Base-by-base conservation (phyloP, 2,329 filamentous ascomycete species). In the Colletotrichum sojae region DNA sequence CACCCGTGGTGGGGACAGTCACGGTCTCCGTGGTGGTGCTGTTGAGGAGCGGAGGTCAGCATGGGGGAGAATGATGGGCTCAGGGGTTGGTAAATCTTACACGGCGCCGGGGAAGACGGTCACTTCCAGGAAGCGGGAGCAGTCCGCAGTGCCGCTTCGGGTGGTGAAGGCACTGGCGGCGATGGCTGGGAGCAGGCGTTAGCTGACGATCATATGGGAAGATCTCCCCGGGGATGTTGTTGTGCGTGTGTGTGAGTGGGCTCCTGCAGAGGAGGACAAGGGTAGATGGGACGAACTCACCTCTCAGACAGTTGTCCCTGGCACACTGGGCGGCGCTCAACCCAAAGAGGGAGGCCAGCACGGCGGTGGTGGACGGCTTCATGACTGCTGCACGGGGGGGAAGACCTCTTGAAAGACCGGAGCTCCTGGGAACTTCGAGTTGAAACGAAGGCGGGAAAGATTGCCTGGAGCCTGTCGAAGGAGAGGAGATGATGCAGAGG, bases 281-380 rank as follows among this genome's bases (percentile, higher is more conserved):
- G 55, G 51, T 55, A 43, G 25, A 46, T 39, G 18, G 18, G 31
- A 62, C 36, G 49, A 51, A 43, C 67, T 20, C 43, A 67, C 67
- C 67, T 67, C 67, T 40, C 18, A 66, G 51, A 54, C 67, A 69
- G 67, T 69, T 69, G 67, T 69, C 67, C 62, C 63, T 69, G 62
- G 55, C 56, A 52, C 67, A 69, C 20, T 69, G 55, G 48, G 67
- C 67, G 59, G 56, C 67, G 45, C 55, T 16, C 62, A 67, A 45
- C 67, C 62, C 67, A 31, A 69, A 69, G 43, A 69, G 63, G 67
- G 67, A 46, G 67, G 63, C 67, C 67, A 69, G 43, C 62, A 67
- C 67, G 62, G 67, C 62, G 55, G 62, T 56, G 56, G 67, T 69
- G 27, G 56, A 56, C 25, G 62, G 36, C 62, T 69, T 69, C 67